Base-by-base conservation (phyloP, 139 green algal species). In the Pleodorina starrii region DNA sequence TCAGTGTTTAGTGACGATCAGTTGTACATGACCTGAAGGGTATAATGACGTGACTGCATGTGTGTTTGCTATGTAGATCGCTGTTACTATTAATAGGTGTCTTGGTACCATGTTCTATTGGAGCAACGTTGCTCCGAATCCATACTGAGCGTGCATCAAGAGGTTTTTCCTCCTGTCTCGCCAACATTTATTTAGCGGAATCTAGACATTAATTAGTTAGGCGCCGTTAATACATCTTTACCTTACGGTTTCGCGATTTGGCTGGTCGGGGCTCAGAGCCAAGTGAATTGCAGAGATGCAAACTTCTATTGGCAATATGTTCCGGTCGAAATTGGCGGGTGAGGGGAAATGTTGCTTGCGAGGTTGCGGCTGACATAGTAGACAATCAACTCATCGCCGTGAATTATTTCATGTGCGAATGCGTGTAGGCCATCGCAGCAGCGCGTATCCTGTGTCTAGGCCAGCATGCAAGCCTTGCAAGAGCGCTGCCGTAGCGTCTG, bases 201-300 rank as follows among this genome's bases (percentile, higher is more conserved):
- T 21, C 54, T 66, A 32, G 6, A 66, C 17, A 25, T 4, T 66
- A 4, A 66, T 12, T 21, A 32, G 2, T 66, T 66, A 66, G 29
- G 6, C 6, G 54, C 6, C 54, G 54, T 32, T 12, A 66, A 32
- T 66, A 66, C 25, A 66, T 2, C 54, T 12, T 66, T 66, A 66
- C 6, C 5, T 32, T 25, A 66, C 25, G 6, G 29, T 66, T 27
- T 66, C 25, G 29, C 29, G 25, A 12, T 21, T 66, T 66, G 54
- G 9, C 9, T 32, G 54, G 3, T 25, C 3, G 54, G 3, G 54
- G 29, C 54, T 25, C 29, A 14, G 17, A 12, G 29, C 5, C 29
- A 32, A 32, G 54, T 66, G 54, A 66, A 40, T 73, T 73, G 32
- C 63, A 35, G 32, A 73, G 14, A 80, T 80, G 72, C 72, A 80